Base-by-base conservation (phyloP, 176 grass and related monocot species). In the Eremochloa ophiuroides region DNA sequence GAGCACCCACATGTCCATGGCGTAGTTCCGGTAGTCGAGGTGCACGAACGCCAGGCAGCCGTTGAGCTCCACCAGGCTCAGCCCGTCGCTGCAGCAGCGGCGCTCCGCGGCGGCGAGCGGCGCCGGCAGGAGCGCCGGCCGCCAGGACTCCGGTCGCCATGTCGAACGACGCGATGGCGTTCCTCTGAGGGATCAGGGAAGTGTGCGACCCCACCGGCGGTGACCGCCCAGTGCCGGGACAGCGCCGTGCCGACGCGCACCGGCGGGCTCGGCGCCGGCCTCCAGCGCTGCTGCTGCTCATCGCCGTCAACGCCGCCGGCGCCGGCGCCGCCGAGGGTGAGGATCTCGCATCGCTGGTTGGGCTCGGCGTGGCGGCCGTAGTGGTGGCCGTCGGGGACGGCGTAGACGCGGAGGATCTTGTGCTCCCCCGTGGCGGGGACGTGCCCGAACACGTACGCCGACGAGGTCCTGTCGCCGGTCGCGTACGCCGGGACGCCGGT, bases 351-450 rank as follows among this genome's bases (percentile, higher is more conserved):
- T 0, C 10, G 7, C 15, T 69, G 66, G 1, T 2, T 23, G 18
- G 34, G 4, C 4, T 39, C n/a, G 17, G 3, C 8, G 1, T 0
- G 1, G 8, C 18, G 23, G 23, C 0, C 1, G n/a, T n/a, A n/a
- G n/a, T n/a, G n/a, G n/a, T n/a, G n/a, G n/a, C n/a, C n/a, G n/a
- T n/a, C n/a, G n/a, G n/a, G n/a, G 51, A 10, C 8, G 15, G 33
- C 6, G 35, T 7, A 22, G 63, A 66, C 20, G 8, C 17, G 63
- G 33, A 66, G 63, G 8, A 66, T 8, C 65, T 68, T 68, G 65
- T 68, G 38, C 1, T 68, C 35, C n/a, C 65, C 65, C 4, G 35
- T 39, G 1, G 20, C 1, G 64, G 65, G 65, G 35, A 68, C 20
- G 17, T 66, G 63, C 3, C 63, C 63, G 7, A 37, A 37, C 18